These are phyloP conservation scores for Cutaneotrichosporon sp. DNA, from an alignment of 1,284 basidiomycete species.

Conservation along the genomic window DNA sequence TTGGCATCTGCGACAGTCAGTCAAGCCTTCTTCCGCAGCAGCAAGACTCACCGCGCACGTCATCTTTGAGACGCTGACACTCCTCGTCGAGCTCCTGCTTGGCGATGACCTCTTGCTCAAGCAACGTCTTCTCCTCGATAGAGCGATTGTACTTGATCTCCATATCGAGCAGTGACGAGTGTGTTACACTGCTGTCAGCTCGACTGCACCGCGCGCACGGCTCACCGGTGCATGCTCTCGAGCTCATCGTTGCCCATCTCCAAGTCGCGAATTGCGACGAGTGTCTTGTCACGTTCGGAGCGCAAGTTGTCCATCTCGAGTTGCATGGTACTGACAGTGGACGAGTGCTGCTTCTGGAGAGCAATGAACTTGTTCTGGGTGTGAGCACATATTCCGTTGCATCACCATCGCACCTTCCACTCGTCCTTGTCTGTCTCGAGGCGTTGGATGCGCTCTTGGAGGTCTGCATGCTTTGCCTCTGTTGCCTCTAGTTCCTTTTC, in stretches of 20 bases:
- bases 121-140: conserved; percentile 91
- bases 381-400: conserved; percentile 6
- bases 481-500: conserved; percentile 83
- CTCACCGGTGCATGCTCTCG: conserved; percentile 76
- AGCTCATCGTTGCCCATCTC: conserved; percentile 96
- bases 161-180: conserved; percentile 84
- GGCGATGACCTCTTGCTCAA: conserved; percentile 94
- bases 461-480: conserved; percentile 78
- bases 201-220: not conserved
- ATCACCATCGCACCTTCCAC: conserved; percentile 70
- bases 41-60: conserved; percentile 71
- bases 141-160: conserved; percentile 87
- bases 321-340: conserved; percentile 61
- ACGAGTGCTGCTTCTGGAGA: conserved; percentile 84
- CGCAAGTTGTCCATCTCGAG: conserved; percentile 77
- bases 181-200: conserved; percentile 62
- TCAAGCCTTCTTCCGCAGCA: not conserved
- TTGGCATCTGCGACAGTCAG: conserved; percentile 57
- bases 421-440: conserved; percentile 80
- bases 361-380: conserved; percentile 78
- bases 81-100: conserved; percentile 90
- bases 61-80: conserved; percentile 86
- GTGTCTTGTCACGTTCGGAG: conserved; percentile 74
- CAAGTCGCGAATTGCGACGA: conserved; percentile 78
- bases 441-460: conserved; percentile 69